phyloP scores from a whole-genome alignment of 129 eudicot genomes.

The Heracleum sosnowskyi region DNA sequence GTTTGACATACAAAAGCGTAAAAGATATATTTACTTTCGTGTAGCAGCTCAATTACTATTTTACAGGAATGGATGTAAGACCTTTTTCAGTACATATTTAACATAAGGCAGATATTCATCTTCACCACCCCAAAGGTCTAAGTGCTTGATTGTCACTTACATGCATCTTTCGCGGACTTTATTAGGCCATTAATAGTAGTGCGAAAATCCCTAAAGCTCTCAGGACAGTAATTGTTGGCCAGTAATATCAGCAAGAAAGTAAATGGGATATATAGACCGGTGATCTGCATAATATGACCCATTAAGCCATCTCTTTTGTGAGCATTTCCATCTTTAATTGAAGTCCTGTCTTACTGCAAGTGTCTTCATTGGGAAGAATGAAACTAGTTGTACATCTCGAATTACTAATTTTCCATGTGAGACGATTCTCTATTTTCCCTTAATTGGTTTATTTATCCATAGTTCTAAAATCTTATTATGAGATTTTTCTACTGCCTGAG shows the following conservation, averaged over 20 bases:
- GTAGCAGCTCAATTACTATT: background rate
- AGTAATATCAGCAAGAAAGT: background rate
- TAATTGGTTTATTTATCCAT: background rate
- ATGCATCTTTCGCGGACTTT: background rate
- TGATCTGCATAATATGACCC: no score
- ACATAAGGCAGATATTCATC: background rate
- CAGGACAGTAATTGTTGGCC: background rate
- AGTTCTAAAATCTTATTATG: background rate
- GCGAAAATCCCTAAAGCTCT: background rate
- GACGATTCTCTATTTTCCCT: background rate
- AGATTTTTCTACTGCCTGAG: no score
- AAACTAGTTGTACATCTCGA: no score
- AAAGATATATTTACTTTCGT: background rate
- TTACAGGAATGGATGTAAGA: background rate
- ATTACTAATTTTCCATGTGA: no score
- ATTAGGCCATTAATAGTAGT: no score
- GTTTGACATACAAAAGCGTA: background rate
- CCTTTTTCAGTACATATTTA: background rate
- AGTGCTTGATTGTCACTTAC: background rate
- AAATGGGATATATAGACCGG: no score
- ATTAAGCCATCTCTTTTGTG: no score
- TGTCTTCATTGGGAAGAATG: no score
- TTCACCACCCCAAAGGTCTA: background rate
- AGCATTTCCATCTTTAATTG: no score
- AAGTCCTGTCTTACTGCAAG: no score